Evolutionary conservation across 2,329 filamentous ascomycete genomes (phyloP), one percentile per base, ranked within the genome.

Genomic region (Alternaria metachromatica): DNA sequence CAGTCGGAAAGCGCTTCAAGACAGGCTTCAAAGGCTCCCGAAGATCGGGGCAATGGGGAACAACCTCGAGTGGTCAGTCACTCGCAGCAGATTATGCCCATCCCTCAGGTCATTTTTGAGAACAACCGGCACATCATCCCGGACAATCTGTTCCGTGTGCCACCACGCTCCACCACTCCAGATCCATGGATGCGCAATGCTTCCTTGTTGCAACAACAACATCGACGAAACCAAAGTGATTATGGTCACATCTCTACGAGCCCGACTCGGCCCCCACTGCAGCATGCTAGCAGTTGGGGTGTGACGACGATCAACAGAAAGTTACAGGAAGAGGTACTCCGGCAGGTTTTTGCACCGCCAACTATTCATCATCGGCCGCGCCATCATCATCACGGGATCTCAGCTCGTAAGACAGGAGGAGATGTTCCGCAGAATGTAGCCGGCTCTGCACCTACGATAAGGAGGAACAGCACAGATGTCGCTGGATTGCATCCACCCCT

Each of bases 81-180:
- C 78, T 96, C 93, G 12, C 86, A 97, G 64, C 87, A 92, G 60
- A 87, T 88, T 37, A 87, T 88, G 33, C 87, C 91, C 21, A 88
- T 97, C 28, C 94, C 95, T 2, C 95, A 96, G 44, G 95, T 98
- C 50, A 93, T 96, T 0, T 93, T 97, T 65, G 92, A 95, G 74
- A 94, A 97, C 78, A 98, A 98, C 77, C 89, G 91, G 68, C 95
- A 98, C 76, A 97, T 98, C 62, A 89, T 97, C 45, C 95, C 95
- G 2, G 89, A 93, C 49, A 92, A 92, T 72, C 85, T 97, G 26
- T 90, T 97, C 54, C 88, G 89, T 58, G 85, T 90, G 18, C 84
- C 89, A 30, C 84, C 78, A 33, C 80, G 80, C 53, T 76, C 71
- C 71, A 77, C 70, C 58, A 80, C 78, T 20, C 79, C 79, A 5